These are phyloP conservation scores for Leishmania arabica DNA, from an alignment of 208 protist genomes.

Conservation along the genomic window DNA sequence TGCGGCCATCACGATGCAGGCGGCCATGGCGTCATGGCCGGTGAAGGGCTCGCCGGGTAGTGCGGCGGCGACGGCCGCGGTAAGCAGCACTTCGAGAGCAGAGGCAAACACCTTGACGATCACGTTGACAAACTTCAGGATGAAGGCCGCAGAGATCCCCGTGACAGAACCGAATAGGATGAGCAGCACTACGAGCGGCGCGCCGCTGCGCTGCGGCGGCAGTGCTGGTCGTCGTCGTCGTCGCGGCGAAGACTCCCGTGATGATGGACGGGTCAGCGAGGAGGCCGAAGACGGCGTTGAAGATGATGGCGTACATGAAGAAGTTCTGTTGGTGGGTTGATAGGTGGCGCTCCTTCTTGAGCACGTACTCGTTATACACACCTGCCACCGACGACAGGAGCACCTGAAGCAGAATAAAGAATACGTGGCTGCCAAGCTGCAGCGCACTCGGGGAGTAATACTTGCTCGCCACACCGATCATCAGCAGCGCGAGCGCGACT, in stretches of 20 bases:
- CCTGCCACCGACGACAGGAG: constrained; percentile 61
- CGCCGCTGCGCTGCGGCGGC: neutral
- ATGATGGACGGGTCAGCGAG: constrained; percentile 29
- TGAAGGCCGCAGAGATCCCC: constrained; percentile 64
- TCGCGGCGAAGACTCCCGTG: constrained; percentile 7
- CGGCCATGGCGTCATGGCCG: constrained; percentile 45
- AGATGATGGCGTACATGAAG: constrained; percentile 74
- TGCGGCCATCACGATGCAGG: constrained; percentile 32
- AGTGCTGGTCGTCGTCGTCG: neutral
- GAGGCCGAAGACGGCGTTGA: constrained; percentile 65
- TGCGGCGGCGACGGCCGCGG: constrained; percentile 31
- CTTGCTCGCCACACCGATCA: constrained; percentile 54
- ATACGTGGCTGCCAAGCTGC: constrained; percentile 28
- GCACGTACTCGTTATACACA: constrained; percentile 74
- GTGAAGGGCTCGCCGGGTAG: constrained; percentile 54
- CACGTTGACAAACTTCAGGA: constrained; percentile 82
- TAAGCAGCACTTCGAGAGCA: constrained; percentile 63
- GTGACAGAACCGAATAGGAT: constrained; percentile 48
- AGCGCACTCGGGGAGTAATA: constrained; percentile 41
- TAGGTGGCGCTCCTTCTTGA: constrained; percentile 59
- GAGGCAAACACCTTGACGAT: constrained; percentile 79
- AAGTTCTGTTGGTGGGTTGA: constrained; percentile 84
- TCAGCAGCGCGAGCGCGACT: constrained; percentile 48
- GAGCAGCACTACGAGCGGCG: constrained; percentile 37
- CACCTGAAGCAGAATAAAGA: constrained; percentile 59